Conservation (phyloP, 345 rosid genomes). For the Acer campestre region DNA sequence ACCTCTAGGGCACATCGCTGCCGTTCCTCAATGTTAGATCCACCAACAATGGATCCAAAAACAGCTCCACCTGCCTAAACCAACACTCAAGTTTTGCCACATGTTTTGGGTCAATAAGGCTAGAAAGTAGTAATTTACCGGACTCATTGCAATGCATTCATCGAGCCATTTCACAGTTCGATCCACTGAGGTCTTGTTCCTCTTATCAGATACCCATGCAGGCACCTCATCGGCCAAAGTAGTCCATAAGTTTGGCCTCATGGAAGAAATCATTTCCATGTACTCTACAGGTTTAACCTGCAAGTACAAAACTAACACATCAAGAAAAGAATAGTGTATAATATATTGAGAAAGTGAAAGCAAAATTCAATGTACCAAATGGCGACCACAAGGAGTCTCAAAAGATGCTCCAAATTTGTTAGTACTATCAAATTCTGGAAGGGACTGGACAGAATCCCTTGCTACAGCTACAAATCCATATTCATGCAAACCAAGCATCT, state of each 20-base stretch:
- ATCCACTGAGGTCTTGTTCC: slow-evolving; percentile 64
- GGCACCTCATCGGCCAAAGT: slow-evolving; percentile 84
- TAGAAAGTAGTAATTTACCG: slow-evolving; percentile 34
- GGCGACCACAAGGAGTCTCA: slow-evolving; percentile 70
- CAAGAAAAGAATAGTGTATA: not conserved
- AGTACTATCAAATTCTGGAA: slow-evolving; percentile 50
- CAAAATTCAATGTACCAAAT: slow-evolving; percentile 40
- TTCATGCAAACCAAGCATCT: slow-evolving; percentile 55
- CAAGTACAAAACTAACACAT: slow-evolving; percentile 14
- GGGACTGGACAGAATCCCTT: slow-evolving; percentile 73
- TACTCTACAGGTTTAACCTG: slow-evolving; percentile 68
- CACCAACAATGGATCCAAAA: slow-evolving; percentile 81
- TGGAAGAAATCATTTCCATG: slow-evolving; percentile 62
- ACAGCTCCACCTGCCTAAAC: slow-evolving; percentile 57
- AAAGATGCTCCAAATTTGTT: slow-evolving; percentile 71
- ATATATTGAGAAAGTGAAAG: not conserved
- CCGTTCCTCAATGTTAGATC: slow-evolving; percentile 57
- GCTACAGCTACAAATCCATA: slow-evolving; percentile 51
- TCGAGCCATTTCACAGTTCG: slow-evolving; percentile 79
- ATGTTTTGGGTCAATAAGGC: not conserved
- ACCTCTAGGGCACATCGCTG: slow-evolving; percentile 56
- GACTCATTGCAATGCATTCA: slow-evolving; percentile 56
- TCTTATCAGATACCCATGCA: slow-evolving; percentile 61
- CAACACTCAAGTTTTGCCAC: not conserved
- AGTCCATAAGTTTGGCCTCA: slow-evolving; percentile 64